Percentiles rank a stretch among this genome's conserved stretches.
phyloP scores from a whole-genome alignment of 345 rosid genomes.

The Nasturtium officinale region DNA sequence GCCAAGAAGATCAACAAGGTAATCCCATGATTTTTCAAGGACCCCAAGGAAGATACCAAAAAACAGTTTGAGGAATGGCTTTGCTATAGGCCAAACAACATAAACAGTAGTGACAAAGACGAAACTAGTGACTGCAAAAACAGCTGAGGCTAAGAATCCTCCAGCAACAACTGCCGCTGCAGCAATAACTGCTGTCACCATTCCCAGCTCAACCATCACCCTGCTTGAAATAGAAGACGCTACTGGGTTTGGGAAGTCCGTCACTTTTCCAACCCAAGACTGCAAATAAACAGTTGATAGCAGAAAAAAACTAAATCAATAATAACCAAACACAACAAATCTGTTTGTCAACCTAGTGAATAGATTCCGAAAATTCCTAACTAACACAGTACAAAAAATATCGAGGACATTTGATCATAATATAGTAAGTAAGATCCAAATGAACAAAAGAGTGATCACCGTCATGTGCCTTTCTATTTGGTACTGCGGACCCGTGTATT shows the following conservation, averaged over 20 bases:
- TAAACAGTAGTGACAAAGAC: constrained; percentile 65
- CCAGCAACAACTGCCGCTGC: constrained; percentile 86
- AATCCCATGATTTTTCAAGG: constrained; percentile 66
- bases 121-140: constrained; percentile 83
- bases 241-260: constrained; percentile 77
- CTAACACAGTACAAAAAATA: constrained; percentile 12
- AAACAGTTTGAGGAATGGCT: constrained; percentile 72
- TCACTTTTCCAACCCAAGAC: constrained; percentile 77
- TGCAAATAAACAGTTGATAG: constrained; percentile 42
- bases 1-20: constrained; percentile 59
- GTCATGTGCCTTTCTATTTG: constrained; percentile 72
- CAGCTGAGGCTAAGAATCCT: constrained; percentile 87
- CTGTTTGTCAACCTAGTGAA: constrained; percentile 15
- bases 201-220: constrained; percentile 92
- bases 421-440: constrained; percentile 23
- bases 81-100: constrained; percentile 82
- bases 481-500: constrained; percentile 67
- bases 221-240: constrained; percentile 96
- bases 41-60: constrained; percentile 55
- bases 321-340: constrained; percentile 10
- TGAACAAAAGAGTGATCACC: constrained; percentile 55
- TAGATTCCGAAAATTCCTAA: constrained; percentile 1
- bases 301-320: constrained; percentile 20
- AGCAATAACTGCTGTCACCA: constrained; percentile 84
- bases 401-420: constrained; percentile 4